A percentile compares a stretch with the other conserved stretches of the same genome.
These are phyloP conservation scores for Boechera stricta DNA, from an alignment of 345 rosid species.

Conservation along the genomic window DNA sequence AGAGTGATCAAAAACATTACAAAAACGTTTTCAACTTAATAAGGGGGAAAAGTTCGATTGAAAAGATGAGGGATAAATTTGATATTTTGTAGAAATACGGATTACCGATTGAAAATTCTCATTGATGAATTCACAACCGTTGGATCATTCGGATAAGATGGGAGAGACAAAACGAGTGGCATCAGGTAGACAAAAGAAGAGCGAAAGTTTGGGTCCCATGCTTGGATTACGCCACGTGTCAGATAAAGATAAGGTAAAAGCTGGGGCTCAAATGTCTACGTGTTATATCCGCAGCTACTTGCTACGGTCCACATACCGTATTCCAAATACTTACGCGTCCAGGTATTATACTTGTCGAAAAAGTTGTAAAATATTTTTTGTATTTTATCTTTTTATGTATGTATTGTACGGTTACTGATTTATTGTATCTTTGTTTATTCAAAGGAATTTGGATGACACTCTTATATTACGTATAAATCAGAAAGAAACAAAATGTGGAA, in stretches of 20 bases:
- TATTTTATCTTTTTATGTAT: neutral
- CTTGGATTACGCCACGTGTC: conserved; percentile 37
- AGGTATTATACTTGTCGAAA: neutral
- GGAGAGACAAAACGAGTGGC: conserved; percentile 21
- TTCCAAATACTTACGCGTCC: conserved; percentile 27
- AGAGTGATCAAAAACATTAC: too few species aligned
- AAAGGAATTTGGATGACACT: neutral
- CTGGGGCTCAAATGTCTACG: conserved; percentile 34
- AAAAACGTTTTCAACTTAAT: neutral
- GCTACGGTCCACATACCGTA: conserved; percentile 25
- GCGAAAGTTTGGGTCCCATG: conserved; percentile 30
- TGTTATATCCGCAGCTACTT: conserved; percentile 32
- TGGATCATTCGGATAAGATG: conserved; percentile 47
- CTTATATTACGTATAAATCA: too few species aligned
- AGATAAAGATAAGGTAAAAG: conserved; percentile 41
- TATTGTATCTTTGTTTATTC: neutral
- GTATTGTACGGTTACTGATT: neutral
- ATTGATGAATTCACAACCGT: conserved; percentile 24
- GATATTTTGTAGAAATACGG: conserved; percentile 12
- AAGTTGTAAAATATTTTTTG: neutral
- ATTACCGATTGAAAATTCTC: neutral
- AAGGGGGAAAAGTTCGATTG: neutral
- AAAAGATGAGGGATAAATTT: neutral
- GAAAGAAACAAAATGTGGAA: too few species aligned
- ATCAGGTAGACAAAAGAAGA: conserved; percentile 3